These are phyloP conservation scores for Komagataella pastoris DNA, from an alignment of 805 yeast genomes.

Conservation along the genomic window DNA sequence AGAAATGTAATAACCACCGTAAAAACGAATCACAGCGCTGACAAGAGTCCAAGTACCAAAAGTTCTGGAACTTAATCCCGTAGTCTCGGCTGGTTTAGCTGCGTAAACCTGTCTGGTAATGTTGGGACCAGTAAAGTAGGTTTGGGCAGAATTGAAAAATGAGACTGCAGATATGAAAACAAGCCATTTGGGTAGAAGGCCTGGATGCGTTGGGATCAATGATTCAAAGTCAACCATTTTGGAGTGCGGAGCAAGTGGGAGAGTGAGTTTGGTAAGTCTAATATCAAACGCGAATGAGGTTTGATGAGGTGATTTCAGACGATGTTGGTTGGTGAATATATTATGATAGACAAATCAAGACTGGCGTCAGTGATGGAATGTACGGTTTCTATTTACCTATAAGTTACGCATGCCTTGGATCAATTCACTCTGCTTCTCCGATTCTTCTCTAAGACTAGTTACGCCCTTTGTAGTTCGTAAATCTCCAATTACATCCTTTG, in stretches of 20 bases:
- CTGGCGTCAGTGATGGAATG: neutral
- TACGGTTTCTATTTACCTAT: slow-evolving; percentile 3
- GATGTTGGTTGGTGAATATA: neutral
- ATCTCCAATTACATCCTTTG: slow-evolving; percentile 75
- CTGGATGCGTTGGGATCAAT: slow-evolving; percentile 19
- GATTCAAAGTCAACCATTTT: neutral
- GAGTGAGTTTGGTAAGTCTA: too few species aligned
- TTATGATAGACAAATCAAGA: neutral
- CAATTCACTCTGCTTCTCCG: slow-evolving; percentile 24
- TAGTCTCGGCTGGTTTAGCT: slow-evolving; percentile 42
- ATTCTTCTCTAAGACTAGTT: slow-evolving; percentile 22
- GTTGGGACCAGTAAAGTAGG: slow-evolving; percentile 61
- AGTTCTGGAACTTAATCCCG: slow-evolving; percentile 74
- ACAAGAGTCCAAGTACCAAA: slow-evolving; percentile 97
- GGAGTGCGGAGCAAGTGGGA: too few species aligned
- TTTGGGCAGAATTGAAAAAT: slow-evolving; percentile 78
- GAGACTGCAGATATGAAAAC: slow-evolving; percentile 81
- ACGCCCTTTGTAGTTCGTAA: slow-evolving; percentile 31
- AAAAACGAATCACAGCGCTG: slow-evolving; percentile 71
- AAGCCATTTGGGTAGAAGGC: slow-evolving; percentile 65
- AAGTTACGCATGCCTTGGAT: slow-evolving; percentile 21
- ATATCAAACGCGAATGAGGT: neutral
- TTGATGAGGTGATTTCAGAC: neutral
- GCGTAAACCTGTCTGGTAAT: slow-evolving; percentile 76
- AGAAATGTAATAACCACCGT: slow-evolving; percentile 69